Evolutionary conservation across 2,329 filamentous ascomycete genomes (phyloP), one percentile per base, ranked within the genome.

Genomic region (Cladosporium austrohemisphaericum): DNA sequence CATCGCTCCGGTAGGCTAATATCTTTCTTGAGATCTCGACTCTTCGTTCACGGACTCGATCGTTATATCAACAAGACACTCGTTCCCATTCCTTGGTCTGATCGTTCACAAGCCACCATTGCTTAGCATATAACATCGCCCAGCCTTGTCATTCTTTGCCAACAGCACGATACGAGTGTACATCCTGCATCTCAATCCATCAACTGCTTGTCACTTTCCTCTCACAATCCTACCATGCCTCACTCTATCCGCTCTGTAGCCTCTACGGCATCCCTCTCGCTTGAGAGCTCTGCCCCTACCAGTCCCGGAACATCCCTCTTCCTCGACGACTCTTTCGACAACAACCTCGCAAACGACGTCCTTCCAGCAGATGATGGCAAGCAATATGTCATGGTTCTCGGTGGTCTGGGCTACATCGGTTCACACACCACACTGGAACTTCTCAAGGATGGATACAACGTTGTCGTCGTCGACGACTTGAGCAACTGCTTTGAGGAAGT

Each of bases 371-470:
- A 51, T n/a, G 49, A 51, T 48, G 49, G 41, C 49, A 51, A 51
- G 29, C 49, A 56, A 19, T 73, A 74, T 56, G 74, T 71, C 37
- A 68, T 79, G 57, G 76, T 80, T 22, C 73, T 77, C 29, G 76
- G 76, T 16, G 76, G 76, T 8, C 69, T 77, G 11, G 76, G 76
- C 5, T 79, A 76, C 61, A 79, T 80, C 47, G 77, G 77, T 22
- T 79, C 76, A 2, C 77, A 80, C 60, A 80, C 77, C 0, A 70
- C 73, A 1, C 65, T 79, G 1, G 76, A 79, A 57, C 65, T 80
- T 26, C 68, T 80, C 52, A 76, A 78, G 52, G 71, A 71, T 28
- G 75, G 76, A 16, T 72, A 77, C 63, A 78, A 76, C 54, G 76
- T 80, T 25, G 69, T 80, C 50, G 61, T 72, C 13, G 60, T 72